These are phyloP conservation scores for Scutellospora calospora DNA, from an alignment of 371 early-diverging fungal species.

Conservation along the genomic window DNA sequence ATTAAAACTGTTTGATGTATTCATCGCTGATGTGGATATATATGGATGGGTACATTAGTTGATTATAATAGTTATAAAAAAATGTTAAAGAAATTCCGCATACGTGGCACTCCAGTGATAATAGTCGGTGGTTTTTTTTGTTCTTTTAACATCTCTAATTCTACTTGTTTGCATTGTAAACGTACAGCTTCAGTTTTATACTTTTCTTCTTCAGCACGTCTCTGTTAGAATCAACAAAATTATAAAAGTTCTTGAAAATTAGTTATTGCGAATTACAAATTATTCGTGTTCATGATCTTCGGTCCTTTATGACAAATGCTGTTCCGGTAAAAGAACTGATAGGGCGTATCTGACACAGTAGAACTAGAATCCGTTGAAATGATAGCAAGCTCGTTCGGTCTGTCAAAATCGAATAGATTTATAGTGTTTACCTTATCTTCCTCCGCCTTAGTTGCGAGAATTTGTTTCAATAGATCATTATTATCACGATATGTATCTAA, in stretches of 20 bases:
- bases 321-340: neutral
- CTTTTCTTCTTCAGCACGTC: slow-evolving; percentile 54
- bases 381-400: neutral
- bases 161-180: slow-evolving; percentile 53
- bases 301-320: no score
- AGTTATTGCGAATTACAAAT: no score
- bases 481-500: slow-evolving; percentile 55
- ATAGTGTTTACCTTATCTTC: slow-evolving; percentile 58
- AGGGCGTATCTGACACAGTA: neutral
- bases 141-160: slow-evolving; percentile 50
- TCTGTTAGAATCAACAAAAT: slow-evolving; percentile 40
- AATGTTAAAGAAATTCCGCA: neutral
- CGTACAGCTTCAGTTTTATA: slow-evolving; percentile 53
- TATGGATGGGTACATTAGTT: neutral
- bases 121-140: slow-evolving; percentile 44
- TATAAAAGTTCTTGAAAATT: neutral
- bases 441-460: slow-evolving; percentile 58
- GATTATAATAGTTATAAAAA: neutral
- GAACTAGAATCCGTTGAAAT: neutral
- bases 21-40: neutral
- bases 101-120: slow-evolving; percentile 44
- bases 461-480: slow-evolving; percentile 56
- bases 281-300: no score
- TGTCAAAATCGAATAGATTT: neutral
- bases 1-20: slow-evolving; percentile 24